These are phyloP conservation scores for Crepidotus variabilis DNA, from an alignment of 768 basidiomycete species.

Conservation along the genomic window DNA sequence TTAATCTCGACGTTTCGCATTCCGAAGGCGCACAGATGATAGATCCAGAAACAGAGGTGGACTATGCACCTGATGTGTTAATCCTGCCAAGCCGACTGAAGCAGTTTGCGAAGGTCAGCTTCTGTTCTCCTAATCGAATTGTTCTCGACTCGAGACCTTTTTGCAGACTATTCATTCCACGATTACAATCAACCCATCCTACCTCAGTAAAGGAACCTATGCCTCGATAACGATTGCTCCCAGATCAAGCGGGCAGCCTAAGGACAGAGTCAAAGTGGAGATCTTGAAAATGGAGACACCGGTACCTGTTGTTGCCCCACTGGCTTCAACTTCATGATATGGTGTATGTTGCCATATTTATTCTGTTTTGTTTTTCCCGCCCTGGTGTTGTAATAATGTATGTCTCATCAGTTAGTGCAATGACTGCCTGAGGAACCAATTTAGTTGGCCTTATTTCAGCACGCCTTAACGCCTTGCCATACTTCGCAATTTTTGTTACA, in stretches of 20 bases:
- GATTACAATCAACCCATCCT: conserved; percentile 83
- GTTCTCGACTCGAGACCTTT: background rate
- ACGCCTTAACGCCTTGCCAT: no score
- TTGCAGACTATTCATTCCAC: conserved; percentile 73
- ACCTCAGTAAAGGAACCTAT: conserved; percentile 58
- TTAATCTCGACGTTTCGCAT: conserved; percentile 90
- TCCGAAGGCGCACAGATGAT: conserved; percentile 39
- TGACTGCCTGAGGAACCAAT: no score
- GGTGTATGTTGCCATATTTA: conserved; percentile 2
- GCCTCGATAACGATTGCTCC: conserved; percentile 39
- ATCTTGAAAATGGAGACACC: conserved; percentile 26
- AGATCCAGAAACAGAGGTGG: conserved; percentile 31
- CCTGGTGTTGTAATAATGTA: background rate
- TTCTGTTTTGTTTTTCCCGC: background rate
- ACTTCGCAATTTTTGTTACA: no score
- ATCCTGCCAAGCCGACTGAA: conserved; percentile 86
- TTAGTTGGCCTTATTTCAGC: no score
- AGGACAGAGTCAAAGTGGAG: conserved; percentile 31
- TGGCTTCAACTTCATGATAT: conserved; percentile 3
- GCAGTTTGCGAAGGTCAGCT: conserved; percentile 79
- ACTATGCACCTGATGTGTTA: conserved; percentile 74
- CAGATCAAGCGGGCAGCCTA: conserved; percentile 19
- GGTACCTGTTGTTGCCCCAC: conserved; percentile 2
- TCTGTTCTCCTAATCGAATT: background rate
- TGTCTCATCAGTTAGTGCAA: background rate